Evolutionary conservation across 306 rosid species (phyloP).

Genomic region (Glycine tomentella): DNA sequence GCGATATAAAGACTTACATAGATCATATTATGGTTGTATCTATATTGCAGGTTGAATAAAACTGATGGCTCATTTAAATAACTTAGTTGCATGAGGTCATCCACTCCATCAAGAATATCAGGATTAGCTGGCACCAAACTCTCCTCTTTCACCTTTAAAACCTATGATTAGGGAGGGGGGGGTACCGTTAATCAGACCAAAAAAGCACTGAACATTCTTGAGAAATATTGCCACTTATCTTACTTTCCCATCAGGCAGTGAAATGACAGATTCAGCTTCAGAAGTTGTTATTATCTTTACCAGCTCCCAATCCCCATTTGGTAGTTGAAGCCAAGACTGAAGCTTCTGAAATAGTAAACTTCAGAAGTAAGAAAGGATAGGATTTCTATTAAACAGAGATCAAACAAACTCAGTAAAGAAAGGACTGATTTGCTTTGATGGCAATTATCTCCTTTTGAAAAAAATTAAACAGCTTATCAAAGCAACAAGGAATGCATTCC

Average conservation of each 20-base stretch:
- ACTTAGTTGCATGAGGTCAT: slow-evolving; percentile 99
- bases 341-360: slow-evolving; percentile 73
- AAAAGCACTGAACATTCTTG: slow-evolving; percentile 2
- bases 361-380: slow-evolving; percentile 34
- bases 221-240: slow-evolving; percentile 44
- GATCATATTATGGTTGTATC: slow-evolving; percentile 90
- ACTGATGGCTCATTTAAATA: slow-evolving; percentile 96
- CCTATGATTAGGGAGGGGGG: slow-evolving; percentile 55
- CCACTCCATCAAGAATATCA: slow-evolving; percentile 96
- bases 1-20: slow-evolving; percentile 67
- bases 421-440: slow-evolving; percentile 9
- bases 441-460: background rate
- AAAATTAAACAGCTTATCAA: background rate
- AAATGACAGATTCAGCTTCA: slow-evolving; percentile 72
- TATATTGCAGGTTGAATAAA: slow-evolving; percentile 82
- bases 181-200: slow-evolving; percentile 35
- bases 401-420: slow-evolving; percentile 16
- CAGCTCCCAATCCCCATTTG: slow-evolving; percentile 88
- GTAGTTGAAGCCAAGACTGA: slow-evolving; percentile 92
- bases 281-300: slow-evolving; percentile 73
- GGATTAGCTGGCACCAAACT: slow-evolving; percentile 91
- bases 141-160: slow-evolving; percentile 77
- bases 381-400: slow-evolving; percentile 35
- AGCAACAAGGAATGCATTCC: slow-evolving; percentile 8
- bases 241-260: slow-evolving; percentile 84